Evolutionary conservation across 805 yeast species (phyloP).

Genomic region (Komagataella kurtzmanii): DNA sequence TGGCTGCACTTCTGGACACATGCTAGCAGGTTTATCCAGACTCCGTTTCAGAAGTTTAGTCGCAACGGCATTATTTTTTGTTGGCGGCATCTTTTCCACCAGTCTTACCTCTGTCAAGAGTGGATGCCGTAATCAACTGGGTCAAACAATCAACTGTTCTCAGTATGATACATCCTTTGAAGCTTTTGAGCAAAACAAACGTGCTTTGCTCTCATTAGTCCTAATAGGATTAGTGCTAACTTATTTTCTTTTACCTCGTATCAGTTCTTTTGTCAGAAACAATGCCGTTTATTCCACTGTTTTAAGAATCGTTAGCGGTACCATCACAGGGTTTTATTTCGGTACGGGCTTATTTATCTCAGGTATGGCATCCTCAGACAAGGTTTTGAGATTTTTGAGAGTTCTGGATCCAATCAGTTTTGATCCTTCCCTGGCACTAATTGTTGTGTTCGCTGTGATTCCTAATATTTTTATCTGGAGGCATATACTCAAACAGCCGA

Average conservation of each 20-base stretch:
- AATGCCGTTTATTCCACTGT: not conserved
- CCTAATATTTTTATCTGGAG: constrained; percentile 30
- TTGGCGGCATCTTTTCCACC: constrained; percentile 17
- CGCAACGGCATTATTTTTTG: constrained; percentile 26
- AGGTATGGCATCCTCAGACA: constrained; percentile 31
- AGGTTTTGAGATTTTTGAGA: constrained; percentile 32
- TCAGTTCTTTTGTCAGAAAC: constrained; percentile 1
- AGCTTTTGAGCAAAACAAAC: constrained; percentile 6
- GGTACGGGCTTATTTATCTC: constrained; percentile 32
- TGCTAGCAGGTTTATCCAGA: constrained; percentile 36
- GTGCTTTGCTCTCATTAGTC: constrained; percentile 5
- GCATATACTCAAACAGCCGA: constrained; percentile 1
- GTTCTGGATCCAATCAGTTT: constrained; percentile 20
- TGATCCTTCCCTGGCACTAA: constrained; percentile 33
- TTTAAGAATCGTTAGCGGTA: constrained; percentile 8
- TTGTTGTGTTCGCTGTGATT: constrained; percentile 25
- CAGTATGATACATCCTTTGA: constrained; percentile 9
- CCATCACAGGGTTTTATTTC: constrained; percentile 19
- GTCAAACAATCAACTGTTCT: constrained; percentile 4
- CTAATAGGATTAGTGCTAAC: constrained; percentile 6
- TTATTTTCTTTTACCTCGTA: constrained; percentile 16
- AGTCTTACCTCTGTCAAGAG: constrained; percentile 3
- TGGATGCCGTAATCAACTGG: not conserved
- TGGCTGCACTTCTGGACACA: constrained; percentile 46
- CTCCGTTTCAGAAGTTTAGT: constrained; percentile 27